These are phyloP conservation scores for Shiraia sp. DNA, from an alignment of 2,329 filamentous ascomycete genomes.

Conservation along the genomic window DNA sequence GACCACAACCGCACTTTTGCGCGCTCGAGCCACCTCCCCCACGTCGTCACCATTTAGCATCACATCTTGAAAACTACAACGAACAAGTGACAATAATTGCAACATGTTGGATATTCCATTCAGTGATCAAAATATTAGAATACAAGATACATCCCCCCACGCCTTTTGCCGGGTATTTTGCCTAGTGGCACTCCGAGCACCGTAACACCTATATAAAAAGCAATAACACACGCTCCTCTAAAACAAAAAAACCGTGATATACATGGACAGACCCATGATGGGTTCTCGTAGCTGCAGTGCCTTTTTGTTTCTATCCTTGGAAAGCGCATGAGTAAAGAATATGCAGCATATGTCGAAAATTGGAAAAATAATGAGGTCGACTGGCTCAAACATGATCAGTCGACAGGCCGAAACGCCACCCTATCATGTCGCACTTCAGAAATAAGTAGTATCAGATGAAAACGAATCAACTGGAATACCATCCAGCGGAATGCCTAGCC, in stretches of 20 bases:
- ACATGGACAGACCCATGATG: not conserved
- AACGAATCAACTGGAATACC: not conserved
- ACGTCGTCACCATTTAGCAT: conserved; percentile 2
- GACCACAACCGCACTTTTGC: conserved; percentile 11
- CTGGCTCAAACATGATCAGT: not conserved
- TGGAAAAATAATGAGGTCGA: not conserved
- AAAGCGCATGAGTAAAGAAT: conserved; percentile 8
- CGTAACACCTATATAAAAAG: conserved; percentile 4
- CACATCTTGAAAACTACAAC: too few species aligned
- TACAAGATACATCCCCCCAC: conserved; percentile 9
- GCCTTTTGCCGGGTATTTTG: conserved; percentile 26
- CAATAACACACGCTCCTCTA: conserved; percentile 12
- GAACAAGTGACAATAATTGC: not conserved
- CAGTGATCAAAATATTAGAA: conserved; percentile 7
- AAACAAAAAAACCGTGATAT: conserved; percentile 12
- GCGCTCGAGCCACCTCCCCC: not conserved
- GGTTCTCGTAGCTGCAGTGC: conserved; percentile 1
- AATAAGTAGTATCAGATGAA: conserved; percentile 3
- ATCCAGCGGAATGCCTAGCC: not conserved
- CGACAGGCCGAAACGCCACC: conserved; percentile 10
- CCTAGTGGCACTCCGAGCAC: conserved; percentile 2
- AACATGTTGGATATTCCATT: conserved; percentile 13
- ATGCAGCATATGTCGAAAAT: conserved; percentile 7
- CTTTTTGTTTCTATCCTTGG: conserved; percentile 2
- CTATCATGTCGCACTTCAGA: conserved; percentile 11